phyloP scores from a whole-genome alignment of 129 eudicot species.

The Tagetes patula region DNA sequence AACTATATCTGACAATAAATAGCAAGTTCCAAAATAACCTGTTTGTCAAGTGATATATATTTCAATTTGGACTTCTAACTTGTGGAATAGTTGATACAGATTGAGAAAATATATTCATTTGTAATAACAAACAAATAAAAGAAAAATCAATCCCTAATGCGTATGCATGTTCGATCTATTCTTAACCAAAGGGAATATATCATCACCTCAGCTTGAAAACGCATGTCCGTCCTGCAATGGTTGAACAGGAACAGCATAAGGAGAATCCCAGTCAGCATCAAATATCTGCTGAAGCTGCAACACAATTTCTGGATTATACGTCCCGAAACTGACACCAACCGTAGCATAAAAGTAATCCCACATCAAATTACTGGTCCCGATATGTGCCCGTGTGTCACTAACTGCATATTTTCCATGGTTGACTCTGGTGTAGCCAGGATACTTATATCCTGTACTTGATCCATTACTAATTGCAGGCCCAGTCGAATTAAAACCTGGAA shows the following conservation, averaged over 20 bases:
- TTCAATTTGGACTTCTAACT: not conserved
- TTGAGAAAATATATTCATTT: not conserved
- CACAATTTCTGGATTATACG: conserved; percentile 67
- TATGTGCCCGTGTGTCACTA: conserved; percentile 74
- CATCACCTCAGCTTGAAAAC: conserved; percentile 28
- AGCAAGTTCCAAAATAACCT: no score
- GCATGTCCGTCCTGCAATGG: conserved; percentile 43
- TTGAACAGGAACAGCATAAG: conserved; percentile 63
- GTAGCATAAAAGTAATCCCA: conserved; percentile 85
- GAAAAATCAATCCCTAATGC: not conserved
- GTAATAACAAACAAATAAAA: not conserved
- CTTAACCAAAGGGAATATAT: not conserved
- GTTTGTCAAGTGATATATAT: not conserved
- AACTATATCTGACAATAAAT: no score
- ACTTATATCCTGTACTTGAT: conserved; percentile 50
- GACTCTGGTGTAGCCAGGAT: conserved; percentile 69
- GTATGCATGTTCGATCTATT: conserved; percentile 15
- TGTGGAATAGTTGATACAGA: not conserved
- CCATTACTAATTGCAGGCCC: conserved; percentile 68
- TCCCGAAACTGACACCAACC: conserved; percentile 83
- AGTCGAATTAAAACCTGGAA: conserved; percentile 69
- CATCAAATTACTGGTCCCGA: conserved; percentile 78
- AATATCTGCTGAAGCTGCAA: conserved; percentile 69
- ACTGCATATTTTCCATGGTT: conserved; percentile 92
- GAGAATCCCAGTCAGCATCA: conserved; percentile 94